These are phyloP conservation scores for Backusella macrospora DNA, from an alignment of 192 early-diverging fungal species.

Conservation along the genomic window DNA sequence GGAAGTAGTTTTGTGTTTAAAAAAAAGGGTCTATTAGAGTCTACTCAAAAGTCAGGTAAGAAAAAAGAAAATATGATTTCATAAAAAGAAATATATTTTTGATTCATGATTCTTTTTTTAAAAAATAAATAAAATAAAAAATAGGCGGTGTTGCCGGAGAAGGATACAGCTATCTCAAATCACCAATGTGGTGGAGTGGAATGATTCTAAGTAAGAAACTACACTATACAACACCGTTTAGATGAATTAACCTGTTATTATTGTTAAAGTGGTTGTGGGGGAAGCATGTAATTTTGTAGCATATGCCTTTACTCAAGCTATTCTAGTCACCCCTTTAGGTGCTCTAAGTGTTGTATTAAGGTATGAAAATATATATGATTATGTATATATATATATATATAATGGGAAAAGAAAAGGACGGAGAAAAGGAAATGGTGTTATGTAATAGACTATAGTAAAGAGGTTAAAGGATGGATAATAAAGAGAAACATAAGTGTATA, in stretches of 20 bases:
- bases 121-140: background rate
- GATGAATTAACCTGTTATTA: background rate
- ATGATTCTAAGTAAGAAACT: conserved; percentile 55
- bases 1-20: conserved; percentile 93
- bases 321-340: conserved; percentile 93
- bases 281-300: conserved; percentile 96
- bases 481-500: too few relatives aligned
- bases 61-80: background rate
- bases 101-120: background rate
- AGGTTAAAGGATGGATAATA: too few relatives aligned
- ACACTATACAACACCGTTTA: background rate
- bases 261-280: conserved; percentile 81
- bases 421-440: too few relatives aligned
- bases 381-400: too few relatives aligned
- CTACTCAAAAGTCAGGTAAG: conserved; percentile 56
- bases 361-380: conserved; percentile 31
- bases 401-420: background rate
- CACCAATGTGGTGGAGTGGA: conserved; percentile 59
- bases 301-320: conserved; percentile 97
- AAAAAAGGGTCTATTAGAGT: conserved; percentile 92
- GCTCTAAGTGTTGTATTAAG: conserved; percentile 88
- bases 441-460: too few relatives aligned
- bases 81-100: background rate
- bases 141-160: conserved; percentile 51
- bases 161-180: conserved; percentile 56